Evolutionary conservation across 1,284 basidiomycete species (phyloP).

Genomic region (Vanrija pseudolonga): DNA sequence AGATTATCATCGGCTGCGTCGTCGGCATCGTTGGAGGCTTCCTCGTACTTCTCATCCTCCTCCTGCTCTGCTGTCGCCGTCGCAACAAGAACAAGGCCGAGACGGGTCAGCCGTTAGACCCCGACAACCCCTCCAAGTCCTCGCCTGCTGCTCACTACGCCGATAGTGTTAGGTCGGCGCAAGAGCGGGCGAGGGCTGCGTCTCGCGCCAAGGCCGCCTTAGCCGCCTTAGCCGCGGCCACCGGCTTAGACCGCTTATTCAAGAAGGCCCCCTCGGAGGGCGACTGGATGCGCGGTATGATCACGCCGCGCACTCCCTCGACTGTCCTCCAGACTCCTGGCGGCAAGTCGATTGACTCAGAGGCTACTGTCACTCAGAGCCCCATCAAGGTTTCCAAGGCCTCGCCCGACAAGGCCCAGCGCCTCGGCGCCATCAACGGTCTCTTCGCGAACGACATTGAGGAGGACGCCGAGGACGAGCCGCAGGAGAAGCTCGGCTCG

Average conservation of each 20-base stretch:
- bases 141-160: neutral
- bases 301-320: neutral
- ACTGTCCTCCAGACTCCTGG: neutral
- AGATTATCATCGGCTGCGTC: constrained; percentile 46
- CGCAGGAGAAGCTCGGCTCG: constrained; percentile 15
- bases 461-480: constrained; percentile 16
- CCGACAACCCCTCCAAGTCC: constrained; percentile 6
- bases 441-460: constrained; percentile 1
- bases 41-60: constrained; percentile 33
- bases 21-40: constrained; percentile 28
- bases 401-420: neutral
- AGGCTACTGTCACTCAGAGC: neutral
- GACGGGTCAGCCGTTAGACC: constrained; percentile 33
- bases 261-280: neutral
- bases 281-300: too few relatives aligned
- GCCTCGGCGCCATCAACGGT: constrained; percentile 1
- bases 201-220: too few relatives aligned
- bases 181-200: too few relatives aligned
- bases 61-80: constrained; percentile 44
- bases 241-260: too few relatives aligned
- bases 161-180: neutral
- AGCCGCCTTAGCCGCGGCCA: too few relatives aligned
- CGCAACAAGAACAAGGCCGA: constrained; percentile 20
- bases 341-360: neutral
- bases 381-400: neutral